These are phyloP conservation scores for Globisporangium okanoganense DNA, from an alignment of 352 stramenopile species.

Conservation along the genomic window DNA sequence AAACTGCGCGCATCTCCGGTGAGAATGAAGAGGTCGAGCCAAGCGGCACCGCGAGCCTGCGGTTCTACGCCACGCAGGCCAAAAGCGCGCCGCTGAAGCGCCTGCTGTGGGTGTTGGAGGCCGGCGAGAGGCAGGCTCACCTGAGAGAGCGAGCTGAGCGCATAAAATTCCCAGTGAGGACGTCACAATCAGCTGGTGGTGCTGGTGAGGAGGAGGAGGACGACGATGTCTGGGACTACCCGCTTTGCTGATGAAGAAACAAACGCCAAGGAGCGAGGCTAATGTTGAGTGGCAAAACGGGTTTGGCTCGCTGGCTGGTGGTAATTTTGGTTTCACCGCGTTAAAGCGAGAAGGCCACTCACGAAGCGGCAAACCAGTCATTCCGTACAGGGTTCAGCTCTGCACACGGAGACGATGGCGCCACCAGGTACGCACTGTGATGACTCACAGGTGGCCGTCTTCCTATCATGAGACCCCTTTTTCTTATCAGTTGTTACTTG, in stretches of 20 bases:
- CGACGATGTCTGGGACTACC: conserved; percentile 64
- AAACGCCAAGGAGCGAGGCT: neutral
- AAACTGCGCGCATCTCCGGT: conserved; percentile 29
- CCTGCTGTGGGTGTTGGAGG: conserved; percentile 60
- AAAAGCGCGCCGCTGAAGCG: conserved; percentile 50
- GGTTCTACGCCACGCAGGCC: conserved; percentile 48
- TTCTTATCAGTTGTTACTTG: neutral
- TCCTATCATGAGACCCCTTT: neutral
- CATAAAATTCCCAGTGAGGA: conserved; percentile 4
- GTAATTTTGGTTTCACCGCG: neutral
- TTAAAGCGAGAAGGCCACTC: neutral
- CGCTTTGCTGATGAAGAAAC: conserved; percentile 30
- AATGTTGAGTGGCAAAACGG: conserved; percentile 1
- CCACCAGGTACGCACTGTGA: conserved; percentile 12
- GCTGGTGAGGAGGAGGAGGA: conserved; percentile 25
- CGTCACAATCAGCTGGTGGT: neutral
- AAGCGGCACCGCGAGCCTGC: conserved; percentile 21
- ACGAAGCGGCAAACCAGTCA: no score
- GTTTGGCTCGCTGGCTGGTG: neutral
- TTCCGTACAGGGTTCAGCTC: neutral
- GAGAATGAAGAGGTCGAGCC: neutral
- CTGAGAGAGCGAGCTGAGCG: conserved; percentile 20
- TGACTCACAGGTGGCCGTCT: neutral
- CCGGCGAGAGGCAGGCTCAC: conserved; percentile 21
- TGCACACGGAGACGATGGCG: neutral